Base-by-base conservation (phyloP, 2,329 filamentous ascomycete species). In the Berkeleyomyces basicola region DNA sequence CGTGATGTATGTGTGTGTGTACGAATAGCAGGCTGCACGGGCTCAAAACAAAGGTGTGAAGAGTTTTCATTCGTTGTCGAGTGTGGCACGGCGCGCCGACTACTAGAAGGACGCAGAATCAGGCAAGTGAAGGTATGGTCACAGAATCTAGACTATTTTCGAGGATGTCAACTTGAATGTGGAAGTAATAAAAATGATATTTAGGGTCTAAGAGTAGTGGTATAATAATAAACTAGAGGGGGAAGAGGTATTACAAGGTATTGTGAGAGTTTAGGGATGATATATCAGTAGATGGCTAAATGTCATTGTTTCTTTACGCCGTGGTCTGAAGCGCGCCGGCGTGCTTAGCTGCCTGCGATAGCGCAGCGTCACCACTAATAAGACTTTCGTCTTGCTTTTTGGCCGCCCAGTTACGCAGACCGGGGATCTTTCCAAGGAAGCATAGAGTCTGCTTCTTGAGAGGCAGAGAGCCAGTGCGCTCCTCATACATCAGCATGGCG, bases 401-500 rank as follows among this genome's bases (percentile, higher is more conserved):
- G 4, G 57, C 40, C 6, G 61, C 61, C 64, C 64, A 65, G 5
- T n/a, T 53, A 3, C 55, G 43, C n/a, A 65, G 31, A 31, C 64
- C 64, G 10, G 64, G 64, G 10, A 65, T 36, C 64, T 65, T 65
- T 2, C 37, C 40, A 4, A 63, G 39, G 11, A 59, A 7, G 5
- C 36, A 9, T 23, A 65, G 47, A 31, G 53, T 61, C 59, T 64
- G 40, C 53, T 70, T 70, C 65, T 70, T 65, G 36, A 76, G 65
- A 4, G 75, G 76, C 70, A 73, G 74, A 61, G 72, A 73, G 10
- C 76, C 76, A 61, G 74, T 76, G 59, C 72, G 69, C 73, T 90
- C 87, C 66, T 80, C 79, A 72, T 81, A 86, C 55, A 82, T 76
- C 75, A 90, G 77, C 36, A 74, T 68, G 4, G 80, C 64, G 70